Base-by-base conservation (phyloP, 164 flowering plant species). In the Paratinospora sagittata region DNA sequence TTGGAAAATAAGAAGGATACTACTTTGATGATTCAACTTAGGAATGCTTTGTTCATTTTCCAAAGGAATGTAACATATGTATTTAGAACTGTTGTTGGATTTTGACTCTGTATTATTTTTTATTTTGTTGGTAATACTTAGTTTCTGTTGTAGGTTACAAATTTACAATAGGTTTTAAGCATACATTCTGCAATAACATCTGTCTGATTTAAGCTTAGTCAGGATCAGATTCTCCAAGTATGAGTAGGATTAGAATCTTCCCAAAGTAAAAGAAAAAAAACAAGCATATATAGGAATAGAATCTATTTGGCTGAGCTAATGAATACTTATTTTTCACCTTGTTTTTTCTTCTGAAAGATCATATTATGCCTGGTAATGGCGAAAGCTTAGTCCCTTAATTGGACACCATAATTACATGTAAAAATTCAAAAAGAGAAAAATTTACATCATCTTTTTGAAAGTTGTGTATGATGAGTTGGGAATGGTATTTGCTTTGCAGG, bases 401-500 rank as follows among this genome's bases (percentile, higher is more conserved):
- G 13, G 30, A 37, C 6, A 16, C 11, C 36, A 11, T n/a, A n/a
- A n/a, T 12, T 11, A 6, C 26, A 17, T 60, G 14, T 26, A 24
- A 21, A 70, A 34, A 52, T 26, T 39, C 37, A 36, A 69, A 45
- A 39, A 26, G 13, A 17, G 13, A 17, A 26, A 30, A 30, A 30
- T 6, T 60, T 39, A 61, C 24, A 21, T 23, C 36, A 23, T 7
- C 30, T 33, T 34, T 9, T 3, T 65, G 36, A 30, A 12, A 61
- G 62, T 64, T 71, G 11, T 45, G 52, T 37, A 57, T 9, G 36
- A 6, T 65, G 57, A 37, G 33, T 10, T 66, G 58, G 24, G 21
- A 58, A 62, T 71, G 72, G 39, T 65, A 12, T 39, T 62, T 76
- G 33, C 33, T n/a, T 82, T 78, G 75, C 91, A 93, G 99, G 80